Evolutionary conservation across 305 asterid genomes (phyloP), one percentile per base, ranked within the genome.

Genomic region (Solanum hybrid): DNA sequence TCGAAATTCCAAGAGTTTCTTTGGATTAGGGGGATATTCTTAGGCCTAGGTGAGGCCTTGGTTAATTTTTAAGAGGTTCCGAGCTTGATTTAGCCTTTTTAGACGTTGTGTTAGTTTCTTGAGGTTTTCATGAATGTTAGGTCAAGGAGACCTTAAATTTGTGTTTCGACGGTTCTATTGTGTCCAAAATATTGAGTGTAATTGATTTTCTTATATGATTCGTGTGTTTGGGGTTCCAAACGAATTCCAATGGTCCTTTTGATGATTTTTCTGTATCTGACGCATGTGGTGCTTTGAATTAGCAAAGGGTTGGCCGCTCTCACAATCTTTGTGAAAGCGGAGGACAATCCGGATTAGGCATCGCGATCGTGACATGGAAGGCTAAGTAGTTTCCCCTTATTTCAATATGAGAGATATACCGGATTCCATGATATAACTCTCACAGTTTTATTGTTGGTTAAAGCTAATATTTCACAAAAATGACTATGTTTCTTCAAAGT

Each of bases 181-280:
- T 0, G 10, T 56, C 3, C 2, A 0, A 17, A 56, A 56, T 4
- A 0, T 17, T 0, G 0, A 6, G 69, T 56, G 2, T 56, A 56
- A 56, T 56, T 7, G n/a, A 56, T 56, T 56, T 56, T 56, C 10
- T 56, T 17, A 17, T 56, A 56, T 56, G 22, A 20, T 56, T 56
- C n/a, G 0, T 56, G 69, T 56, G 10, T 56, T 2, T 20, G 69
- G 69, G 24, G 24, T 56, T 56, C 69, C 24, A 56, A 56, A 56
- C 1, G 10, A 56, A 56, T 56, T 46, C 69, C 10, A 17, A 56
- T 20, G 69, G 4, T 56, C 69, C 2, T 17, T 17, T 56, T 56
- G 69, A 56, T 56, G 24, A 56, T 56, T 20, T 56, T 56, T 56
- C 69, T 6, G 3, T 56, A 56, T 56, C 9, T 17, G 10, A 17